Base-by-base conservation (phyloP, 306 rosid species). In the Lupinus albus region DNA sequence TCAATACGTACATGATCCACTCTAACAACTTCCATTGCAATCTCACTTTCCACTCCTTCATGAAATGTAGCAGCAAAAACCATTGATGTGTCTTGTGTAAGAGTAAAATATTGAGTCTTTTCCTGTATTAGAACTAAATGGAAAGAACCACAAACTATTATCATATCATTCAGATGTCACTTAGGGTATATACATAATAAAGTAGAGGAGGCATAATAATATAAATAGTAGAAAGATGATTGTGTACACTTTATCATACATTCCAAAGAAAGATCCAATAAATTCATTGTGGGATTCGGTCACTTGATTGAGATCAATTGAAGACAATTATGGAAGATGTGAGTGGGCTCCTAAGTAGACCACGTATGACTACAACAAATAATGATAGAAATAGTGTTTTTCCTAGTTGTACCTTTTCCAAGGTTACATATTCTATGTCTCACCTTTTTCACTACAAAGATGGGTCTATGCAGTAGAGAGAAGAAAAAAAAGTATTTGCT, bases 281-380 rank as follows among this genome's bases (percentile, higher is more conserved):
- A 92, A 86, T 70, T 89, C 80, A 41, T 64, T 54, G 83, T 92
- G 98, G 41, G 87, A 78, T 12, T 87, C 36, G 4, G 81, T 82
- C 15, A 84, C 87, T 5, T 14, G 82, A 21, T 82, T 56, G 12
- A 68, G 77, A 45, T 87, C 84, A 78, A 76, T 33, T 8, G 81
- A 68, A 18, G 84, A 76, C 15, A 75, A 61, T 65, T 81, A 71
- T 56, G 83, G 77, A 67, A 72, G 76, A 54, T 83, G 91, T 16
- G 95, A 81, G 56, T 92, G 98, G 9, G 87, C 75, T 81, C 98
- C 98, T 69, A 92, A 45, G 76, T 92, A 92, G 35, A 92, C 96
- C 2, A 89, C 87, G 83, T 92, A 92, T 9, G 98, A 84, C 98
- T 92, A 51, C 64, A 11, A 41, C 15, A 50, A 38, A 72, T 17